These are phyloP conservation scores for Angophora floribunda DNA, from an alignment of 345 rosid genomes.

Conservation along the genomic window DNA sequence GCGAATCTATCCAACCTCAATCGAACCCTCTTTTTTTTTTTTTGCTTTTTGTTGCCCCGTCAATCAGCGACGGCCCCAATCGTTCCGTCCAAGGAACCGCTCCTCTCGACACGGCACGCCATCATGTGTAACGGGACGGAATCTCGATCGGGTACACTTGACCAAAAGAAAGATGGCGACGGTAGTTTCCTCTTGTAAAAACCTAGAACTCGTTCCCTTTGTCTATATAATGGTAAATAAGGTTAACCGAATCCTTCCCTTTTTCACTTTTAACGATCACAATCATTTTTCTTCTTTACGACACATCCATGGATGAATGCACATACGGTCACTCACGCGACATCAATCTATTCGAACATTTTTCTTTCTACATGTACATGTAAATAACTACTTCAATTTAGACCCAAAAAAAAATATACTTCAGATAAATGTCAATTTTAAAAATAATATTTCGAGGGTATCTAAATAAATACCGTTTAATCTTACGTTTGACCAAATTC, in stretches of 20 bases:
- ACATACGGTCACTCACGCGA: not conserved
- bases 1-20: not conserved
- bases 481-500: not conserved
- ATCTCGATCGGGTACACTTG: not conserved
- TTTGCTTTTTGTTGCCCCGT: not conserved
- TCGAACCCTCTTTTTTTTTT: not conserved
- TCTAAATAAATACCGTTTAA: not conserved
- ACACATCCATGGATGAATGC: not conserved
- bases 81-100: not conserved
- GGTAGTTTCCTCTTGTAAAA: not conserved
- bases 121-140: not conserved
- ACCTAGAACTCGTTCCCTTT: not conserved
- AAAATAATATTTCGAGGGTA: no score
- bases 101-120: not conserved
- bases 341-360: not conserved
- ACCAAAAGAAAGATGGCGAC: not conserved
- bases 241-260: not conserved
- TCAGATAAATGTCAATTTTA: no score
- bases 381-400: not conserved
- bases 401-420: no score
- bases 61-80: not conserved
- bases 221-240: not conserved
- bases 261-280: not conserved
- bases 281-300: not conserved
- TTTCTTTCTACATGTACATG: not conserved